These are phyloP conservation scores for Lasiodiplodia hormozganensis DNA, from an alignment of 2,329 filamentous ascomycete species.

Conservation along the genomic window DNA sequence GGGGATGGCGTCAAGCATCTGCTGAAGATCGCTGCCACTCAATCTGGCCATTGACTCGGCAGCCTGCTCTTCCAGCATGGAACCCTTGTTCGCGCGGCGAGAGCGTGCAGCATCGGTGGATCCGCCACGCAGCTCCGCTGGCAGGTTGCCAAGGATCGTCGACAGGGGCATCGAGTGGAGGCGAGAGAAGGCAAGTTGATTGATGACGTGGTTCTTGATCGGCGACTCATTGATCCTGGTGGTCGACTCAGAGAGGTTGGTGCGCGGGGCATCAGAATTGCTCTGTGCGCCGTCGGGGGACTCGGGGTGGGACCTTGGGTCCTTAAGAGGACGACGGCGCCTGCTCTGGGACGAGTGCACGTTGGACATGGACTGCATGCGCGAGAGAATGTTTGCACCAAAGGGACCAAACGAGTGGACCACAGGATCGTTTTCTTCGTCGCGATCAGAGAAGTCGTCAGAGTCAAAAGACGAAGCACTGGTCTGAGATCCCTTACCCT, in stretches of 20 bases:
- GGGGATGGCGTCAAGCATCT: constrained; percentile 73
- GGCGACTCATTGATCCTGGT: constrained; percentile 48
- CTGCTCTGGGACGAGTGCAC: constrained; percentile 55
- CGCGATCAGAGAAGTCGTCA: constrained; percentile 71
- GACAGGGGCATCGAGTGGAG: constrained; percentile 91
- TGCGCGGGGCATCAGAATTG: constrained; percentile 24
- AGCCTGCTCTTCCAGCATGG: constrained; percentile 56
- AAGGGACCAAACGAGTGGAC: constrained; percentile 92
- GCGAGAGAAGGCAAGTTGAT: constrained; percentile 94
- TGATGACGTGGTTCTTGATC: constrained; percentile 86
- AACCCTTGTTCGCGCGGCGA: constrained; percentile 33
- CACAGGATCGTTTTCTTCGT: constrained; percentile 93
- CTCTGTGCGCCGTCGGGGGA: constrained; percentile 39
- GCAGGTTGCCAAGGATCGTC: constrained; percentile 86
- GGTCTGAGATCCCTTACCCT: constrained; percentile 38
- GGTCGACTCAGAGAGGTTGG: constrained; percentile 35
- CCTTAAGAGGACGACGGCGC: constrained; percentile 32
- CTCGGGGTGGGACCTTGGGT: constrained; percentile 34
- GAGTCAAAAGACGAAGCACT: constrained; percentile 39
- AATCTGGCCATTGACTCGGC: constrained; percentile 39
- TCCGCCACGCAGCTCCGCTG: constrained; percentile 54
- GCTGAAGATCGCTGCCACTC: constrained; percentile 62
- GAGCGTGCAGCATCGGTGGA: constrained; percentile 2
- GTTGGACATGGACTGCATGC: constrained; percentile 76
- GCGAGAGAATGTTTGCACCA: constrained; percentile 82